Conservation (phyloP, 2,329 filamentous ascomycete species). For the Trichophyton rubrum region DNA sequence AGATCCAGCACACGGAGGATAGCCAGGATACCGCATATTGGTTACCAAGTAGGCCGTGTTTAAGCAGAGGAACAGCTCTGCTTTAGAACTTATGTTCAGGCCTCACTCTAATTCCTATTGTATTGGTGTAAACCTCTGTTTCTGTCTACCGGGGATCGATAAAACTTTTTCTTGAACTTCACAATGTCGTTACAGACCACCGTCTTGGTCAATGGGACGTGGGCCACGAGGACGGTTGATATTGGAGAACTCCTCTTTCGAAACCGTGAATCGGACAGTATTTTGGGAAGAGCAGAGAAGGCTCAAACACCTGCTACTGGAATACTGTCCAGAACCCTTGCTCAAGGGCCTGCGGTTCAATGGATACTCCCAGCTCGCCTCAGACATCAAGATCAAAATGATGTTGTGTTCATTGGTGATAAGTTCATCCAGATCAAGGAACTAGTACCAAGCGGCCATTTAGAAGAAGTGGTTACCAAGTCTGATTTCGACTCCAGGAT, state of each 20-base stretch:
- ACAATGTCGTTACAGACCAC: conserved; percentile 15
- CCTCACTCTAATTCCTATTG: not conserved
- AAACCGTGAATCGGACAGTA: conserved; percentile 9
- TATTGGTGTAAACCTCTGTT: not conserved
- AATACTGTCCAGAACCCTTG: conserved; percentile 63
- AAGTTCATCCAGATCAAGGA: conserved; percentile 71
- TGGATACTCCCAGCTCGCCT: conserved; percentile 71
- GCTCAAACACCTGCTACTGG: conserved; percentile 47
- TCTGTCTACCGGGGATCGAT: not conserved
- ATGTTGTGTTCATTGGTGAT: conserved; percentile 78
- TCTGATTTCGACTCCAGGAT: conserved; percentile 68
- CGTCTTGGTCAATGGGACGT: conserved; percentile 12
- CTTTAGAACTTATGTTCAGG: not conserved
- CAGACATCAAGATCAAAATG: conserved; percentile 56
- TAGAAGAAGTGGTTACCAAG: conserved; percentile 66
- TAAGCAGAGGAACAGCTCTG: not conserved
- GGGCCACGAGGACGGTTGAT: conserved; percentile 12
- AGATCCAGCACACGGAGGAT: not conserved
- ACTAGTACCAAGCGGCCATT: conserved; percentile 52
- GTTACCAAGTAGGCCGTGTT: not conserved
- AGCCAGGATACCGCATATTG: not conserved
- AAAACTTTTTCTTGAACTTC: not conserved
- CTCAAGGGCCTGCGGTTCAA: conserved; percentile 62
- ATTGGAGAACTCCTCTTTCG: conserved; percentile 13
- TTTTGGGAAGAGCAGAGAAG: conserved; percentile 16